Base-by-base conservation (phyloP, 306 rosid genomes). In the Arachis stenosperma region DNA sequence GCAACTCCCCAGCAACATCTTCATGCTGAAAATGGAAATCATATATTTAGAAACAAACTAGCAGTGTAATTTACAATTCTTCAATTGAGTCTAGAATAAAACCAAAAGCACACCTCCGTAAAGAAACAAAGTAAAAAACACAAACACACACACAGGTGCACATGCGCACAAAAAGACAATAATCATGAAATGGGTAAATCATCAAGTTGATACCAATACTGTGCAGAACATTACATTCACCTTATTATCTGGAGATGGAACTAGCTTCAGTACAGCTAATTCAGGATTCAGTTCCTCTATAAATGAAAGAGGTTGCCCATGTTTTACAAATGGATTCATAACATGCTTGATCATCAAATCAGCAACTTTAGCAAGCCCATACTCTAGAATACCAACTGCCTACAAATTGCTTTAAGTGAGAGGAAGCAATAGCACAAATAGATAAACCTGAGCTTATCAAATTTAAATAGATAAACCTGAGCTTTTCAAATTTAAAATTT, bases 331-430 rank as follows among this genome's bases (percentile, higher is more conserved):
- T 6, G 92, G 90, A 68, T 86, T 37, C 46, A 91, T 69, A 59
- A 80, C 81, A 84, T 85, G 66, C 82, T 94, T 94, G 79, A 94
- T 84, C 81, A 86, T 81, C 90, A 86, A 81, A 81, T 94, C 98
- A 3, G 89, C 98, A 71, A 91, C 89, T 88, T 89, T 91, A 65
- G 96, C 88, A 12, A 94, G 87, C 69, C 98, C 98, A 27, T 91
- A 94, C 69, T 94, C 91, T 74, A 91, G 85, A 88, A 91, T 83
- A 57, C 95, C 96, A 74, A 86, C 85, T 66, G 83, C 90, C 98
- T 91, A 77, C 29, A 62, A 72, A 6, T 22, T 27, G 17, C 39
- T 52, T 47, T 41, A 46, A 7, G 76, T 74, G 58, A 68, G 78
- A 67, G 37, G 59, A 71, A 60, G 75, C 56, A 59, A 39, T 47